A percentile compares a stretch with the other conserved stretches of the same genome.
phyloP scores from a whole-genome alignment of 2,329 filamentous ascomycete species.

The Arthroderma sp. region DNA sequence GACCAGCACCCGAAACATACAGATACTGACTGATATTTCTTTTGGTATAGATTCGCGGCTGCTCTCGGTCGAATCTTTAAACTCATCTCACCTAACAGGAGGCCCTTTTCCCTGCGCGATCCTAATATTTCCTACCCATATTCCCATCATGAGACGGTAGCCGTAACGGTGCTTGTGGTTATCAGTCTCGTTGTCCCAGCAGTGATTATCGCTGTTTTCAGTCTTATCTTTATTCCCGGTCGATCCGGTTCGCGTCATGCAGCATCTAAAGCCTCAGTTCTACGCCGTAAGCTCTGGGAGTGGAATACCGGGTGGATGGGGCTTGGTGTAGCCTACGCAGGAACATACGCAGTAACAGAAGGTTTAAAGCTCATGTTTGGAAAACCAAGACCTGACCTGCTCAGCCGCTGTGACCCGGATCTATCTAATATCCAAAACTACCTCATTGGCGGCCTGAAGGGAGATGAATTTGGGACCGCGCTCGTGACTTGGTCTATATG shows the following conservation, averaged over 20 bases:
- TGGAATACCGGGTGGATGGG: slow-evolving; percentile 77
- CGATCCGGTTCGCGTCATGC: slow-evolving; percentile 51
- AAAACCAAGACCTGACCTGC: slow-evolving; percentile 50
- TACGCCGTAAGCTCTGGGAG: slow-evolving; percentile 81
- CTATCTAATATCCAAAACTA: slow-evolving; percentile 46
- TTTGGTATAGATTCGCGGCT: slow-evolving; percentile 36
- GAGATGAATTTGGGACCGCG: slow-evolving; percentile 44
- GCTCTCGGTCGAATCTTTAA: slow-evolving; percentile 48
- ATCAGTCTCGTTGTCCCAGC: slow-evolving; percentile 52
- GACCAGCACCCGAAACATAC: background rate
- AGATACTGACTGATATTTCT: background rate
- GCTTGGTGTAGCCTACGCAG: slow-evolving; percentile 56
- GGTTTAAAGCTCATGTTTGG: slow-evolving; percentile 67
- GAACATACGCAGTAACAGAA: slow-evolving; percentile 68
- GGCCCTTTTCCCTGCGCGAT: slow-evolving; percentile 60
- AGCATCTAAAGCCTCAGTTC: slow-evolving; percentile 48
- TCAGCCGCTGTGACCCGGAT: slow-evolving; percentile 65
- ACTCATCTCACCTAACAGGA: slow-evolving; percentile 49
- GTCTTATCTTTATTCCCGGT: slow-evolving; percentile 58
- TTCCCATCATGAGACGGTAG: slow-evolving; percentile 57
- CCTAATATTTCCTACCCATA: slow-evolving; percentile 69
- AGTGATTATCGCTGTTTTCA: slow-evolving; percentile 53
- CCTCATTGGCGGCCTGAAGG: slow-evolving; percentile 48
- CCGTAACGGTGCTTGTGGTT: slow-evolving; percentile 51
- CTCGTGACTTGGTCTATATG: slow-evolving; percentile 71